Conservation (phyloP, 2,329 filamentous ascomycete species). For the Gnomoniopsis smithogilvyi region DNA sequence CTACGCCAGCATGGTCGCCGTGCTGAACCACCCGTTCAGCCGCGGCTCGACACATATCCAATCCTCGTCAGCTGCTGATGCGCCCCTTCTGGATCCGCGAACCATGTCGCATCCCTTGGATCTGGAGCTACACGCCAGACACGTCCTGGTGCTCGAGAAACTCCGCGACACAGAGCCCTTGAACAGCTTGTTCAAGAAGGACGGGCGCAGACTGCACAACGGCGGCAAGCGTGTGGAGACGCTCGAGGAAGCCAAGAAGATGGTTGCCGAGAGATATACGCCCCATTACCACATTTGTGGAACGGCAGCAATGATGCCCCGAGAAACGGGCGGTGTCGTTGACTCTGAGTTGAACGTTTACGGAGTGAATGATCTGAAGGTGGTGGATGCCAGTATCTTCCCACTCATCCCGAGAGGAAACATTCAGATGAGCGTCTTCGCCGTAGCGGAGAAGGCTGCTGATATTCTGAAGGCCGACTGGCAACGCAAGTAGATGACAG, state of each 20-base stretch:
- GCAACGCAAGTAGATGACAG: background rate
- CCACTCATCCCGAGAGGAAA: constrained; percentile 11
- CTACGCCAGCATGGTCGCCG: constrained; percentile 49
- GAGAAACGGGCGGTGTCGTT: constrained; percentile 8
- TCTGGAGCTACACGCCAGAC: constrained; percentile 39
- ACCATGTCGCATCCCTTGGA: constrained; percentile 50
- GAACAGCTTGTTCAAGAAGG: constrained; percentile 32
- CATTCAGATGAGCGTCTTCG: constrained; percentile 13
- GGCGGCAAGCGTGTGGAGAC: constrained; percentile 1
- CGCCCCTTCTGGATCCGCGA: constrained; percentile 48
- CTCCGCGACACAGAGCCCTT: constrained; percentile 37
- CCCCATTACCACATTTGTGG: constrained; percentile 10
- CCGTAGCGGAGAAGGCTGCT: constrained; percentile 14
- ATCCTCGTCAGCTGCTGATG: constrained; percentile 35
- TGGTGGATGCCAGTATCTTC: constrained; percentile 13
- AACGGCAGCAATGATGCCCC: constrained; percentile 8
- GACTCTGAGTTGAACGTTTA: constrained; percentile 11
- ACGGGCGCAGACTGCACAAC: constrained; percentile 13
- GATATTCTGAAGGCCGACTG: constrained; percentile 8
- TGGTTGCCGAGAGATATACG: background rate
- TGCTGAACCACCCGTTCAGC: constrained; percentile 55
- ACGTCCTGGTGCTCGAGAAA: constrained; percentile 36
- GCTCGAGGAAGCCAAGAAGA: constrained; percentile 8
- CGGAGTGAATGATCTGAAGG: constrained; percentile 4
- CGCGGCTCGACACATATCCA: constrained; percentile 54